Evolutionary conservation across 2,329 filamentous ascomycete genomes (phyloP), one percentile per base, ranked within the genome.

Genomic region (Verruconis gallopava): DNA sequence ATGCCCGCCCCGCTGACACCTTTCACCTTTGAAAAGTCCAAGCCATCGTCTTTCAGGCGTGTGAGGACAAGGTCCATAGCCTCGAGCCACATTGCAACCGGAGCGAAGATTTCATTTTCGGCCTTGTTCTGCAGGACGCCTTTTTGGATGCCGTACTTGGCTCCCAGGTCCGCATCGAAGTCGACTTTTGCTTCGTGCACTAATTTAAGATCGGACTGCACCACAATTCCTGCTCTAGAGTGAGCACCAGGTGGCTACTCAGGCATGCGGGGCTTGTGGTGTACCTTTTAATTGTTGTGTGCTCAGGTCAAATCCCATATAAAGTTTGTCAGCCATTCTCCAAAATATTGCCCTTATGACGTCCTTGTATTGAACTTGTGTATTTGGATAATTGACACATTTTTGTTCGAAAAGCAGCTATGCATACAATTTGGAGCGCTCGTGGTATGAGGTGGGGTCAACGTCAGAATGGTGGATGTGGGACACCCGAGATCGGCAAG

Each of bases 241-340:
- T n/a, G n/a, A n/a, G n/a, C n/a, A n/a, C n/a, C n/a, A n/a, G n/a
- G n/a, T n/a, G n/a, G n/a, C n/a, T n/a, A n/a, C n/a, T n/a, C n/a
- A n/a, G n/a, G n/a, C n/a, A n/a, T n/a, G n/a, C n/a, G 14, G 13
- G 11, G 13, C 17, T 20, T 34, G 19, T 11, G 42, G n/a, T n/a
- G n/a, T 61, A 77, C 85, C 88, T 73, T 98, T 96, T 44, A 96
- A 73, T 60, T 96, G 89, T 62, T 96, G 91, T 44, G 91, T 96
- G 34, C 88, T 95, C 46, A 96, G 79, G 65, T 98, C 91, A 60
- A 96, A 88, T 46, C 91, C 91, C 55, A 94, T 71, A 58, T 93
- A 94, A 47, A 93, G 67, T 14, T 82, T 22, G 5, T 43, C 32
- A 42, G 39, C 37, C 40, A 44, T 47, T 22, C 30, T 44, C 36